A percentile compares a stretch with the other conserved stretches of the same genome.
phyloP scores from a whole-genome alignment of 2,329 filamentous ascomycete species.

The Sclerotiophoma versabilis region DNA sequence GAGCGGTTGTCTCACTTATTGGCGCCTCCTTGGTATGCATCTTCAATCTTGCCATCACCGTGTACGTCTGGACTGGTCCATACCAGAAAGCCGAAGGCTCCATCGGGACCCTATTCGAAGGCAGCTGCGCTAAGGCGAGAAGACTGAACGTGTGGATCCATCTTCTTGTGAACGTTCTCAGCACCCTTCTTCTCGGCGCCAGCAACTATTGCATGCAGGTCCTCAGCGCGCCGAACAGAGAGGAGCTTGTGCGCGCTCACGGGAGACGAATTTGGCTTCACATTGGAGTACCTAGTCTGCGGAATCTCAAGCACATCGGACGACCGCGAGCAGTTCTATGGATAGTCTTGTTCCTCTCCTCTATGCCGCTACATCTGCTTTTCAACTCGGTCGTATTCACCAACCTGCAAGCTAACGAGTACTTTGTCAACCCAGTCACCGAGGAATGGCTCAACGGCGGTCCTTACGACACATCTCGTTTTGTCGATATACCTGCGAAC shows the following conservation, averaged over 20 bases:
- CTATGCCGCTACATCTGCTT: slow-evolving; percentile 25
- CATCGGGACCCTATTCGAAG: slow-evolving; percentile 1
- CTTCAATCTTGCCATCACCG: slow-evolving; percentile 12
- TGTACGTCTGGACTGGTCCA: slow-evolving; percentile 6
- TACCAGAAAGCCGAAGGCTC: not conserved
- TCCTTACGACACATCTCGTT: slow-evolving; percentile 15
- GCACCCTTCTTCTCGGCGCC: slow-evolving; percentile 34
- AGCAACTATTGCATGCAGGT: slow-evolving; percentile 42
- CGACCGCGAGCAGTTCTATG: slow-evolving; percentile 13
- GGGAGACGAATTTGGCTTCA: slow-evolving; percentile 48
- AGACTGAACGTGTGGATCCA: slow-evolving; percentile 44
- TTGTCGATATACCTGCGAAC: not conserved
- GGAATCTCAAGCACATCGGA: slow-evolving; percentile 41
- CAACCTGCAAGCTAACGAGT: slow-evolving; percentile 25
- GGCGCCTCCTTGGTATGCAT: slow-evolving; percentile 8
- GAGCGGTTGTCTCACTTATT: slow-evolving; percentile 12
- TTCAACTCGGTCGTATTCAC: slow-evolving; percentile 30
- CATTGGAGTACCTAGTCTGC: slow-evolving; percentile 53
- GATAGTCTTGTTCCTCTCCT: slow-evolving; percentile 10
- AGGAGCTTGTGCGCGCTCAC: slow-evolving; percentile 33
- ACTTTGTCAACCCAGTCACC: slow-evolving; percentile 16
- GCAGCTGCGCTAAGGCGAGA: slow-evolving; percentile 10
- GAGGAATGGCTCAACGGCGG: slow-evolving; percentile 21
- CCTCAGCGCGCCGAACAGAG: slow-evolving; percentile 29
- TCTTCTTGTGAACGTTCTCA: slow-evolving; percentile 57